Conservation (phyloP, 441 rosid genomes). For the Erodium texanum region DNA sequence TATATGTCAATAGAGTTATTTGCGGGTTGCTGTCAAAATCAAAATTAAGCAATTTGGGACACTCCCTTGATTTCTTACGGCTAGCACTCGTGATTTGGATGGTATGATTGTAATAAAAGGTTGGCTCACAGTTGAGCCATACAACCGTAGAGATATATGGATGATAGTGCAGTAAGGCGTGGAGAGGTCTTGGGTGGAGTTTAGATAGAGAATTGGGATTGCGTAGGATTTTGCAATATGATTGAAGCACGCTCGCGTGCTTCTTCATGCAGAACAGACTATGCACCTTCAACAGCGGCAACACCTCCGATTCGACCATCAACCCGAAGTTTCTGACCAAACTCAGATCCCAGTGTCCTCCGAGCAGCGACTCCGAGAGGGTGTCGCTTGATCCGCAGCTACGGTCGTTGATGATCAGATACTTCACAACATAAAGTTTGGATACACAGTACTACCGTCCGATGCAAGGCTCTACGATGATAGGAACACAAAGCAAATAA, state of each 20-base stretch:
- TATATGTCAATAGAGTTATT: too few species aligned
- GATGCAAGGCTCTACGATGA: slow-evolving; percentile 56
- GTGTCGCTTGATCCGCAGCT: slow-evolving; percentile 46
- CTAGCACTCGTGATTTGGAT: too few species aligned
- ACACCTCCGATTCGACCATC: slow-evolving; percentile 46
- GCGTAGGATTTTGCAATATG: too few species aligned
- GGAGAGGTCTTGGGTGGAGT: too few species aligned
- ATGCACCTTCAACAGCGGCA: slow-evolving; percentile 35
- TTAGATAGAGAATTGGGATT: too few species aligned
- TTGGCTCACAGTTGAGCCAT: too few species aligned
- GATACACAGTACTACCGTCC: slow-evolving; percentile 49
- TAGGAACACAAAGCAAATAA: slow-evolving; percentile 20
- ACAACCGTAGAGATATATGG: too few species aligned
- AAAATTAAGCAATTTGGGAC: too few species aligned
- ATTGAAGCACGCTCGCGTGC: slow-evolving; percentile 56
- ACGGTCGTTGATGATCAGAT: slow-evolving; percentile 40
- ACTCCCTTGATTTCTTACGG: too few species aligned
- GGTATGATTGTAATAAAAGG: too few species aligned
- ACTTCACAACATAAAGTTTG: slow-evolving; percentile 39
- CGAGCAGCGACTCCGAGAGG: slow-evolving; percentile 31
- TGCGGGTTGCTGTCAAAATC: too few species aligned
- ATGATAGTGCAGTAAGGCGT: too few species aligned
- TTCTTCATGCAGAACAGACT: slow-evolving; percentile 48
- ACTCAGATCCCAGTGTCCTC: slow-evolving; percentile 42
- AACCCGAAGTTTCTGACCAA: slow-evolving; percentile 29